Evolutionary conservation across 2,329 filamentous ascomycete genomes (phyloP).

Genomic region (Huntiella moniliformis): DNA sequence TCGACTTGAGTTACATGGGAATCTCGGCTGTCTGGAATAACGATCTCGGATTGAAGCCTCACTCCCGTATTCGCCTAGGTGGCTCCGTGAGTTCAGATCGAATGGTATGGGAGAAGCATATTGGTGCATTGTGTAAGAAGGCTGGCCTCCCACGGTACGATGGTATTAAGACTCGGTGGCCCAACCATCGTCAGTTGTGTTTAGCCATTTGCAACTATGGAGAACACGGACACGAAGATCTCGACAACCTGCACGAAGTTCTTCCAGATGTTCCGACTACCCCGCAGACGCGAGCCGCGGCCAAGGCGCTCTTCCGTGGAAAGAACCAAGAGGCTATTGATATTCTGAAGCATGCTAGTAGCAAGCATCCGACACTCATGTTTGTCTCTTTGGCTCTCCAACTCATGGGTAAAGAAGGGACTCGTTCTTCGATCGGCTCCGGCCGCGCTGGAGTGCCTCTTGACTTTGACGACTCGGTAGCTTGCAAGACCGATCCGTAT

Average conservation of each 20-base stretch:
- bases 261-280: constrained; percentile 31
- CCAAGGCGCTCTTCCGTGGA: constrained; percentile 56
- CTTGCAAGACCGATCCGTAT: constrained; percentile 55
- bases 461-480: constrained; percentile 38
- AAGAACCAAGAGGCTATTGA: constrained; percentile 49
- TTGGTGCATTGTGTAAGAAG: constrained; percentile 45
- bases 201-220: constrained; percentile 60
- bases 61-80: constrained; percentile 28
- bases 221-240: constrained; percentile 22
- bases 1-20: constrained; percentile 62
- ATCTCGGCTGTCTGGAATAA: constrained; percentile 56
- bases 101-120: constrained; percentile 38
- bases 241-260: constrained; percentile 23
- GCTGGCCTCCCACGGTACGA: constrained; percentile 43
- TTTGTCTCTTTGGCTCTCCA: constrained; percentile 51
- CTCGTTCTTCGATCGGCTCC: constrained; percentile 13
- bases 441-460: constrained; percentile 29
- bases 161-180: constrained; percentile 42
- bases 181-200: constrained; percentile 55
- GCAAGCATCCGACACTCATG: constrained; percentile 41
- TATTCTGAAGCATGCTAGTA: constrained; percentile 49
- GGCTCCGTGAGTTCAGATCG: constrained; percentile 26
- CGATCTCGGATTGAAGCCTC: constrained; percentile 36
- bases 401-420: constrained; percentile 34
- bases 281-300: constrained; percentile 54